phyloP scores from a whole-genome alignment of 495 filamentous ascomycete genomes.

The Aspergillus ostianus region DNA sequence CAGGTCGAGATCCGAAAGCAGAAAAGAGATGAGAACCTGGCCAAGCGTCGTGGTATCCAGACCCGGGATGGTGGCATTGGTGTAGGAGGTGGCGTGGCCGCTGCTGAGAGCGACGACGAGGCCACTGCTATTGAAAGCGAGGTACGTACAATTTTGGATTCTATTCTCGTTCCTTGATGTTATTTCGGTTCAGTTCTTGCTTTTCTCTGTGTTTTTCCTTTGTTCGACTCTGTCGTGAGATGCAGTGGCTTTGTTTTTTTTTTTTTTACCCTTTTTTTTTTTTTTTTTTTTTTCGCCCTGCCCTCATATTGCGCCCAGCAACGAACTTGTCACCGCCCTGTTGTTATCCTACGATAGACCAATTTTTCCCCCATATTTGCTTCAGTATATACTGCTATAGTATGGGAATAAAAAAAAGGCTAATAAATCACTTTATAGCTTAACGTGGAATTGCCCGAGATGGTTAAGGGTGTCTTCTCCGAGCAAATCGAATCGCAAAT shows the following conservation, averaged over 20 bases:
- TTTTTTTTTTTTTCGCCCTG: constrained; percentile 14
- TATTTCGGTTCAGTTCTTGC: neutral
- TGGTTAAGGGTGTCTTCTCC: constrained; percentile 97
- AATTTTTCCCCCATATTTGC: constrained; percentile 11
- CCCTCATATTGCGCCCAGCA: neutral
- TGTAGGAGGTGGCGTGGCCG: constrained; percentile 81
- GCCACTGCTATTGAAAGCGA: constrained; percentile 90
- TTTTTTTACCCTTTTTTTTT: neutral
- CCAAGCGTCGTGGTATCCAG: constrained; percentile 93
- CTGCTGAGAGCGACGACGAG: constrained; percentile 96
- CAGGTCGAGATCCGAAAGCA: constrained; percentile 98
- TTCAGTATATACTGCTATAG: neutral
- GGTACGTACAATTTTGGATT: constrained; percentile 58
- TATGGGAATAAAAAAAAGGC: constrained; percentile 18
- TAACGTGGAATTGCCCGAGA: constrained; percentile 95
- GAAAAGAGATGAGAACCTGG: constrained; percentile 97
- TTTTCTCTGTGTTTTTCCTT: neutral
- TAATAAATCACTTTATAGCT: constrained; percentile 62
- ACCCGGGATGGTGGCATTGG: constrained; percentile 68
- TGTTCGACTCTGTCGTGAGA: neutral
- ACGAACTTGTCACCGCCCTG: constrained; percentile 42
- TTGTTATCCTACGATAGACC: constrained; percentile 20
- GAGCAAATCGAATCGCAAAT: constrained; percentile 98
- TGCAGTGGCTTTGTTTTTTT: constrained; percentile 8
- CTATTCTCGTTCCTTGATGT: constrained; percentile 6